Base-by-base conservation (phyloP, 768 basidiomycete species). In the Lactarius hengduanensis region DNA sequence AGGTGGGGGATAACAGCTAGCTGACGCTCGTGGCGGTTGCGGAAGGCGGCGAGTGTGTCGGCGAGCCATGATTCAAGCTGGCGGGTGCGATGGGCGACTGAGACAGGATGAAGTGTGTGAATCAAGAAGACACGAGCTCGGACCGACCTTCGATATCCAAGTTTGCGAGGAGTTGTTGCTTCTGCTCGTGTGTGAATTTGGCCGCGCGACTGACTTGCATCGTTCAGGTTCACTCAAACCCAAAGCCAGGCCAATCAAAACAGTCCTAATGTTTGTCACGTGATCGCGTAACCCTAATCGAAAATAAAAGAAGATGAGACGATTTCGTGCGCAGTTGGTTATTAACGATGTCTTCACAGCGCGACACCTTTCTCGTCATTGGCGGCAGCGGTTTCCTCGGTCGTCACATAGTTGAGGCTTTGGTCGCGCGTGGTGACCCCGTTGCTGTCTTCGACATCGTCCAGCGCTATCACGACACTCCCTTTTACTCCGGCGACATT, bases 381-480 rank as follows among this genome's bases (percentile, higher is more conserved):
- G 96, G 96, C 28, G 96, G 96, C 64, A 93, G 92, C 72, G 94
- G 94, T 28, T 96, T 96, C 76, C 80, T 96, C 28, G 94, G 96
- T 55, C 81, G 93, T 66, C 91, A 94, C 73, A 92, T 99, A 71
- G 94, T 98, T 36, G 86, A 95, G 71, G 86, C 87, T 62, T 84
- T 98, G 61, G 75, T 91, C 36, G 87, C 85, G 26, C 84, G 96
- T 56, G 90, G 86, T 6, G 91, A 92, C 78, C 78, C 83, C 43
- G 93, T 98, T 20, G 85, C 90, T 0, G 89, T 91, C 4, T 91
- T 98, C 74, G 96, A 98, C 79, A 84, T 97, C 66, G 94, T 96
- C 2, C 94, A 97, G 77, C 84, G 93, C 63, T 88, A 96, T 74
- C 85, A 91, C 71, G 91, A 92, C 74, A 86, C 90, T 32, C 85